phyloP scores from a whole-genome alignment of 1,139 yeast genomes.

The Candida glucosophila region DNA sequence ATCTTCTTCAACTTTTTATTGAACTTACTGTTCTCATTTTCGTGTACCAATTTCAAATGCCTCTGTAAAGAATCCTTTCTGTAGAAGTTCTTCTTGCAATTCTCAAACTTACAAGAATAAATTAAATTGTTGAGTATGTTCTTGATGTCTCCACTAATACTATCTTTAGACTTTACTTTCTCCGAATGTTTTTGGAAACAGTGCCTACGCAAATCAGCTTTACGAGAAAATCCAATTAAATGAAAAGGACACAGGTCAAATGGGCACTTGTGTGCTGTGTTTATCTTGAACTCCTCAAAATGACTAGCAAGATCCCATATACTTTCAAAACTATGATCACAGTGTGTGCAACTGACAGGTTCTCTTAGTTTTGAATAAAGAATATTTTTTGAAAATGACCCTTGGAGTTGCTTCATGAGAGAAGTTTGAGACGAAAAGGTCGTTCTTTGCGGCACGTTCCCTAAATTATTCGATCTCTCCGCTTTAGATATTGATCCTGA shows the following conservation, averaged over 20 bases:
- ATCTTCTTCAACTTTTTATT: conserved; percentile 5
- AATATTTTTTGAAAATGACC: not conserved
- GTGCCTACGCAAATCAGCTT: conserved; percentile 56
- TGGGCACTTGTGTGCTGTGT: conserved; percentile 30
- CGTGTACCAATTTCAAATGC: conserved; percentile 45
- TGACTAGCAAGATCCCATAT: conserved; percentile 5
- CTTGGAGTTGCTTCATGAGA: not conserved
- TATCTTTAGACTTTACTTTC: conserved; percentile 11
- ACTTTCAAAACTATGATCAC: conserved; percentile 3
- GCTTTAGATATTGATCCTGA: no score
- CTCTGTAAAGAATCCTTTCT: conserved; percentile 51
- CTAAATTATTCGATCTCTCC: no score
- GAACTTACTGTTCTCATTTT: conserved; percentile 7
- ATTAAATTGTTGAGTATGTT: conserved; percentile 8
- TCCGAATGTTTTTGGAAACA: conserved; percentile 45
- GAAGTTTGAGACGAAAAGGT: no score
- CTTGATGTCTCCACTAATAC: conserved; percentile 7
- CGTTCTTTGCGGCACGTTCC: no score
- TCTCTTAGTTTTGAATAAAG: not conserved
- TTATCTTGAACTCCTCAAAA: conserved; percentile 5
- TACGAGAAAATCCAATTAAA: conserved; percentile 49
- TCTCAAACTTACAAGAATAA: conserved; percentile 11
- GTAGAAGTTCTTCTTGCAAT: conserved; percentile 47
- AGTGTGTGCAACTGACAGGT: conserved; percentile 5
- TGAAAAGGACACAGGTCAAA: conserved; percentile 53